Conservation (phyloP, 1,139 yeast species). For the Suhomyces coccinellae region DNA sequence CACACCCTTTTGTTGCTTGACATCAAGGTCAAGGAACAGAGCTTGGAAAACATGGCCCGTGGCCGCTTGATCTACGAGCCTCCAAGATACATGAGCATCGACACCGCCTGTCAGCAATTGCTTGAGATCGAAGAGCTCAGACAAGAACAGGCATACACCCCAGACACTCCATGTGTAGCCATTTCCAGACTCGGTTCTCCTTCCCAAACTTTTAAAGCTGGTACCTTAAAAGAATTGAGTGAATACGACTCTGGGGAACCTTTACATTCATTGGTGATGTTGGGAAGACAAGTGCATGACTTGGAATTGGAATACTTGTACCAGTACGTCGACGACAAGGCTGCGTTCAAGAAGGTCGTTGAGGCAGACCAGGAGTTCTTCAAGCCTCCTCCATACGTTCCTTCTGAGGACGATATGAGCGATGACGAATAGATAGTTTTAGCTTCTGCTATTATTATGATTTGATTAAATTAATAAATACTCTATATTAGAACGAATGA, state of each 20-base stretch:
- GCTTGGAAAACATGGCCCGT: slow-evolving; percentile 89
- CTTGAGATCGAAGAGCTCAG: slow-evolving; percentile 82
- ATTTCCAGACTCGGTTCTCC: slow-evolving; percentile 90
- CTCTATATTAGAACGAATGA: background rate
- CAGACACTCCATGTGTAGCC: slow-evolving; percentile 90
- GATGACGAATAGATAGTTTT: slow-evolving; percentile 10
- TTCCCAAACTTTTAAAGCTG: slow-evolving; percentile 79
- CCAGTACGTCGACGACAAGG: slow-evolving; percentile 71
- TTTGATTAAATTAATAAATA: background rate
- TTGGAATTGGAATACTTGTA: slow-evolving; percentile 83
- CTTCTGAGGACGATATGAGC: slow-evolving; percentile 31
- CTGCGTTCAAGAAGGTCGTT: slow-evolving; percentile 58
- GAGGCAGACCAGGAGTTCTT: slow-evolving; percentile 72
- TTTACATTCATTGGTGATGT: slow-evolving; percentile 82
- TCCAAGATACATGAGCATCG: slow-evolving; percentile 92
- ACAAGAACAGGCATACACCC: slow-evolving; percentile 74
- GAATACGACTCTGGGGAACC: slow-evolving; percentile 93
- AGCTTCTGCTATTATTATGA: background rate
- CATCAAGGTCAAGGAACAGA: slow-evolving; percentile 95
- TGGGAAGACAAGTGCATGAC: slow-evolving; percentile 94
- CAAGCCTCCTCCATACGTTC: slow-evolving; percentile 57
- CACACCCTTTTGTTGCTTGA: slow-evolving; percentile 88
- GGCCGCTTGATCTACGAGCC: slow-evolving; percentile 94
- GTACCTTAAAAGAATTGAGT: slow-evolving; percentile 70
- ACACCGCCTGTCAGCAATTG: slow-evolving; percentile 85